Percentiles rank a stretch among this genome's conserved stretches.
phyloP scores from a whole-genome alignment of 257 asterid species.

The Solanum verrucosum region DNA sequence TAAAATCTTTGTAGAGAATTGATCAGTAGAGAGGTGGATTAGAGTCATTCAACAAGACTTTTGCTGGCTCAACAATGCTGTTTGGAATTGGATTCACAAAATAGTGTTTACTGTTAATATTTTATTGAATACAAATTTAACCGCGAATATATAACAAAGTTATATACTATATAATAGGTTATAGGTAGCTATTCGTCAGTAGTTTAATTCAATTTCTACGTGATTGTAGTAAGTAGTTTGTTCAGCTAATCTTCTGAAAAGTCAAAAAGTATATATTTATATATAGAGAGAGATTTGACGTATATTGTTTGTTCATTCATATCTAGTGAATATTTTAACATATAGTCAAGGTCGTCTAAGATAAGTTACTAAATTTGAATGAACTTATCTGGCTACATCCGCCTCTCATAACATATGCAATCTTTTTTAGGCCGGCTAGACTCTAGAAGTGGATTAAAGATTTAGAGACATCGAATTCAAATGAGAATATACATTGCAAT shows the following conservation, averaged over 20 bases:
- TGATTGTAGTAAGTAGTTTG: background rate
- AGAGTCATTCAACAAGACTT: conserved; percentile 23
- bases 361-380: background rate
- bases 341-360: background rate
- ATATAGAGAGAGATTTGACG: no score
- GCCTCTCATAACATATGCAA: background rate
- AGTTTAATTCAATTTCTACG: background rate
- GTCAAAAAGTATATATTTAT: background rate
- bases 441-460: background rate
- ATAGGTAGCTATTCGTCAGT: background rate
- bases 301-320: background rate
- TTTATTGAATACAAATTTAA: no score
- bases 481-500: no score
- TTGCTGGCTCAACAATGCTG: conserved; percentile 37
- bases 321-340: background rate
- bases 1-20: conserved; percentile 24
- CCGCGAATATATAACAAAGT: no score
- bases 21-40: conserved; percentile 42
- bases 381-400: background rate
- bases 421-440: background rate
- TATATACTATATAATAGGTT: no score
- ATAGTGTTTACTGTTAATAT: no score
- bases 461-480: background rate
- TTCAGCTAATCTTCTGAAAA: background rate
- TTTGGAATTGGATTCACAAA: conserved; percentile 34